These are phyloP conservation scores for Penicillium desertorum DNA, from an alignment of 495 filamentous ascomycete species.

Conservation along the genomic window DNA sequence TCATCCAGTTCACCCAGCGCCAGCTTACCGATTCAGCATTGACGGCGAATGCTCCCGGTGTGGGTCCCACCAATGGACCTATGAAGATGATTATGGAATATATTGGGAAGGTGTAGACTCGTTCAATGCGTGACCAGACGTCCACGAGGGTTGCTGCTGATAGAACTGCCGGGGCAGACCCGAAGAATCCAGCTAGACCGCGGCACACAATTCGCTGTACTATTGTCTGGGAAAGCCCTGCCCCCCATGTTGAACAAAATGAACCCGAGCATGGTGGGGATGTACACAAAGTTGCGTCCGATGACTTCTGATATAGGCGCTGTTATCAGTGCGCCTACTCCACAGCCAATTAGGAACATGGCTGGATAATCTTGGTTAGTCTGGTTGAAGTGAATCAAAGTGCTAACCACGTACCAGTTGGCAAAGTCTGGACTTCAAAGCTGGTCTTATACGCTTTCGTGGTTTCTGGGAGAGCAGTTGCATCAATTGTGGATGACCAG, in stretches of 20 bases:
- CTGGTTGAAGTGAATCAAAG: conserved; percentile 36
- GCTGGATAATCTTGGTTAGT: conserved; percentile 15
- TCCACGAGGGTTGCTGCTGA: conserved; percentile 41
- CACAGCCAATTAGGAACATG: conserved; percentile 57
- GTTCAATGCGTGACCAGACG: conserved; percentile 40
- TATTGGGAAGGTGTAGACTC: conserved; percentile 43
- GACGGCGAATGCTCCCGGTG: conserved; percentile 41
- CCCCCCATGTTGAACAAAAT: conserved; percentile 48
- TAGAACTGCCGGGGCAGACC: conserved; percentile 38
- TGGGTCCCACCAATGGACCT: conserved; percentile 47
- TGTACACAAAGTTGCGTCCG: conserved; percentile 53
- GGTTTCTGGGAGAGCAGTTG: conserved; percentile 25
- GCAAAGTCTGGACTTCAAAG: conserved; percentile 17
- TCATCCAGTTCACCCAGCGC: conserved; percentile 49
- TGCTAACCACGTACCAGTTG: conserved; percentile 30
- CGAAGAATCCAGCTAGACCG: conserved; percentile 47
- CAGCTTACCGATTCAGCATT: conserved; percentile 29
- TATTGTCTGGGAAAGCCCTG: conserved; percentile 41
- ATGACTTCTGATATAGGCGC: conserved; percentile 56
- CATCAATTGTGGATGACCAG: conserved; percentile 49
- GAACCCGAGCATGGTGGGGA: conserved; percentile 30
- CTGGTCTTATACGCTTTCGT: conserved; percentile 8
- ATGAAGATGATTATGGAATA: conserved; percentile 44
- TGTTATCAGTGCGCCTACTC: conserved; percentile 42
- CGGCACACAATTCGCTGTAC: conserved; percentile 39